phyloP scores from a whole-genome alignment of 2,329 filamentous ascomycete genomes.

The Fusarium xyrophilum region DNA sequence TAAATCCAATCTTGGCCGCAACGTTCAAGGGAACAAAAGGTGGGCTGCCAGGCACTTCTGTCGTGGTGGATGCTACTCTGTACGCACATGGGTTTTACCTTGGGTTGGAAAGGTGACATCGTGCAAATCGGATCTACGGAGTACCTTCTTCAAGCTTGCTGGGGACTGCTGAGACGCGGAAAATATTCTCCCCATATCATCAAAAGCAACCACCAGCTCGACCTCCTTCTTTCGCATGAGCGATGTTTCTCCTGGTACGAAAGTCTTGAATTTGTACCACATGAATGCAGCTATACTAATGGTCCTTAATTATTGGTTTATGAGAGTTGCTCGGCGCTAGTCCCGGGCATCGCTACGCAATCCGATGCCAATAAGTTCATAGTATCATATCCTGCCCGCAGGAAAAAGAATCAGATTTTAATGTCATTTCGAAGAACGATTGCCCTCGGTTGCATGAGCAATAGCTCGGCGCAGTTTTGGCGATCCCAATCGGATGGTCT shows the following conservation, averaged over 20 bases:
- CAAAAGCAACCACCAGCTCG: slow-evolving; percentile 9
- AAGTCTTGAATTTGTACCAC: not conserved
- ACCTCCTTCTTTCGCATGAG: slow-evolving; percentile 2
- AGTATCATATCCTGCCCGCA: slow-evolving; percentile 2
- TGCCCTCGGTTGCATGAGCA: not conserved
- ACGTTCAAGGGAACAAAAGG: slow-evolving; percentile 21
- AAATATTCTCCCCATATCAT: slow-evolving; percentile 27
- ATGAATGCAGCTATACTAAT: not conserved
- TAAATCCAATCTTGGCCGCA: slow-evolving; percentile 37
- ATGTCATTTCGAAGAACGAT: not conserved
- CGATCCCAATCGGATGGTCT: slow-evolving; percentile 9
- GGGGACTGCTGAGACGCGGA: slow-evolving; percentile 23
- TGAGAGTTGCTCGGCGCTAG: not conserved
- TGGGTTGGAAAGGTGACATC: slow-evolving; percentile 38
- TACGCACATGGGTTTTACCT: slow-evolving; percentile 22
- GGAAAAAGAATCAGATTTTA: slow-evolving; percentile 5
- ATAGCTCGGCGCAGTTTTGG: slow-evolving; percentile 12
- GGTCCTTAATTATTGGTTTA: not conserved
- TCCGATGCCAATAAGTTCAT: slow-evolving; percentile 19
- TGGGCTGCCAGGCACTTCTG: slow-evolving; percentile 16
- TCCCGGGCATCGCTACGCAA: slow-evolving; percentile 13
- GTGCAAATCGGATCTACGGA: slow-evolving; percentile 39
- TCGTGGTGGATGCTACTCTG: slow-evolving; percentile 3
- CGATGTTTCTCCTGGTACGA: not conserved
- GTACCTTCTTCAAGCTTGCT: slow-evolving; percentile 11